phyloP scores from a whole-genome alignment of 805 yeast genomes.

The Candida ipomoeae region DNA sequence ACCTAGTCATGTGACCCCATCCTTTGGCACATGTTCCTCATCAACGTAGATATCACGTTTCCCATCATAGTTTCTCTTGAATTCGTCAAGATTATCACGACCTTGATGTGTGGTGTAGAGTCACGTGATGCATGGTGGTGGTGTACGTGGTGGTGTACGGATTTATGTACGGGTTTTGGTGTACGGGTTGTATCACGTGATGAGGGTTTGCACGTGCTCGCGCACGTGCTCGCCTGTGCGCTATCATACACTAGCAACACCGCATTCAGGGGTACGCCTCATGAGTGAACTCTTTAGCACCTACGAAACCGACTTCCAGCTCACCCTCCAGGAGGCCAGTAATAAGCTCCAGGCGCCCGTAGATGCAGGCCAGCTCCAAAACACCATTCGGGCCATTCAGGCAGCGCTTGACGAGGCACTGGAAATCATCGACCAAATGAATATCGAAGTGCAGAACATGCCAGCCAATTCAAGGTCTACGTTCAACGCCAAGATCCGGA shows the following conservation, averaged over 20 bases:
- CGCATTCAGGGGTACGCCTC: not conserved
- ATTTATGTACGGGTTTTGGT: too few species aligned
- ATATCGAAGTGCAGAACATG: slow-evolving; percentile 76
- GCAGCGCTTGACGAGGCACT: slow-evolving; percentile 72
- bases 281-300: slow-evolving; percentile 55
- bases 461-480: slow-evolving; percentile 71
- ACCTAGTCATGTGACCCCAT: too few species aligned
- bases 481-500: slow-evolving; percentile 72
- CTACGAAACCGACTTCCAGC: slow-evolving; percentile 69
- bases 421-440: slow-evolving; percentile 82
- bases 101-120: too few species aligned
- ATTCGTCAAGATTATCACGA: too few species aligned
- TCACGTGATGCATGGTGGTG: too few species aligned
- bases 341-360: slow-evolving; percentile 49
- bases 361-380: slow-evolving; percentile 49
- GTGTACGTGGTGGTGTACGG: too few species aligned
- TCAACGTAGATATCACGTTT: too few species aligned
- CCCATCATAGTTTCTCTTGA: too few species aligned
- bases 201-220: too few species aligned
- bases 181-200: not conserved
- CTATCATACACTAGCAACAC: not conserved
- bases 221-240: not conserved
- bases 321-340: slow-evolving; percentile 65
- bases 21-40: too few species aligned
- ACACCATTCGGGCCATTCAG: slow-evolving; percentile 57